Conservation (phyloP, 2,329 filamentous ascomycete species). For the Talaromyces sp. region DNA sequence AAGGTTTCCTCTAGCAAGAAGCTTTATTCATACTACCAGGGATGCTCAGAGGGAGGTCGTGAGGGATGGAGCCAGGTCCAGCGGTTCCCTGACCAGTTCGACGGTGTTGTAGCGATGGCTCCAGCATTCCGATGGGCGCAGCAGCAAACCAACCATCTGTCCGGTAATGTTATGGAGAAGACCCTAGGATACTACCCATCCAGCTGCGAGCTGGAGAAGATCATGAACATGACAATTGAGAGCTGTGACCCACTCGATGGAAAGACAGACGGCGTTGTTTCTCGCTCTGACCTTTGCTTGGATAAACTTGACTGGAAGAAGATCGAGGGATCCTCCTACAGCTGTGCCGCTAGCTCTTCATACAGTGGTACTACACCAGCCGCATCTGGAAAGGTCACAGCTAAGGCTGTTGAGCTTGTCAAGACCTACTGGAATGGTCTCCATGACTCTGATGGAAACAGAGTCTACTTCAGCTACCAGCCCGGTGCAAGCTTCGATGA, state of each 20-base stretch:
- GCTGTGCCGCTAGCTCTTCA: conserved; percentile 37
- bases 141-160: conserved; percentile 46
- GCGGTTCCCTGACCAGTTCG: conserved; percentile 50
- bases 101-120: conserved; percentile 48
- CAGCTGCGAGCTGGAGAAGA: conserved; percentile 52
- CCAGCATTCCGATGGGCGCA: conserved; percentile 48
- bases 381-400: conserved; percentile 15
- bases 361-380: conserved; percentile 13
- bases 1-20: conserved; percentile 14
- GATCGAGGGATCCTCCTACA: conserved; percentile 49
- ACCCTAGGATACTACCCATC: conserved; percentile 45
- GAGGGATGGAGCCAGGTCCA: conserved; percentile 53
- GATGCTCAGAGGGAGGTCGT: conserved; percentile 57
- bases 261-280: conserved; percentile 54
- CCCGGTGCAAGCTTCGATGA: conserved; percentile 14
- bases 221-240: conserved; percentile 56
- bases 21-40: conserved; percentile 52
- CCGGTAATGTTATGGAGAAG: conserved; percentile 39
- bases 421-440: conserved; percentile 17
- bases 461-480: conserved; percentile 20
- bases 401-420: conserved; percentile 14
- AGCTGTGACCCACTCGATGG: conserved; percentile 59
- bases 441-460: conserved; percentile 15
- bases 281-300: conserved; percentile 50
- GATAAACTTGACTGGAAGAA: conserved; percentile 47